Percentiles rank a stretch among this genome's conserved stretches.
phyloP scores from a whole-genome alignment of 495 filamentous ascomycete species.

The Aspergillus mulundensis region DNA sequence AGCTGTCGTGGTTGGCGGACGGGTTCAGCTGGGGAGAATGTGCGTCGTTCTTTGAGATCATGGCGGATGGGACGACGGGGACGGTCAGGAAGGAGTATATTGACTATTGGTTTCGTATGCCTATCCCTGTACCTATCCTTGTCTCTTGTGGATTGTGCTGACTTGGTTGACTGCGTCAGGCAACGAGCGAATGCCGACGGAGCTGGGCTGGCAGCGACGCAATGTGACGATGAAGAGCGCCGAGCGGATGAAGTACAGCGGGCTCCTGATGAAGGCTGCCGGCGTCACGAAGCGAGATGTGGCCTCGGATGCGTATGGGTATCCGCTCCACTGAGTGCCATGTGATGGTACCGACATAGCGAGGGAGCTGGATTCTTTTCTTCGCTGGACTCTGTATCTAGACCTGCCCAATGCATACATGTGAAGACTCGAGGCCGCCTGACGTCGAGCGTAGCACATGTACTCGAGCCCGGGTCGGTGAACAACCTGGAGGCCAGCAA shows the following conservation, averaged over 20 bases:
- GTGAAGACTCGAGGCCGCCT: too few species aligned
- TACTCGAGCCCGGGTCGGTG: too few species aligned
- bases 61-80: slow-evolving; percentile 15
- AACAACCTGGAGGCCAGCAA: too few species aligned
- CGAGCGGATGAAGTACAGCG: slow-evolving; percentile 6
- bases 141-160: too few species aligned
- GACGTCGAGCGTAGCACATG: too few species aligned
- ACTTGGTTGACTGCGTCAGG: background rate
- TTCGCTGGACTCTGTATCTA: too few species aligned
- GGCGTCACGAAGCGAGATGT: background rate
- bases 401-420: too few species aligned
- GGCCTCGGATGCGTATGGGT: background rate
- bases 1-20: slow-evolving; percentile 9
- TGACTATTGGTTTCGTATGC: slow-evolving; percentile 16
- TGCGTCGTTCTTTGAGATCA: slow-evolving; percentile 18
- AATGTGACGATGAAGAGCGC: background rate
- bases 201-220: slow-evolving; percentile 16
- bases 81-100: slow-evolving; percentile 12
- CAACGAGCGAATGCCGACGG: slow-evolving; percentile 15
- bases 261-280: slow-evolving; percentile 4
- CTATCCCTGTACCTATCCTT: too few species aligned
- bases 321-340: too few species aligned
- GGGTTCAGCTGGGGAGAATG: slow-evolving; percentile 18
- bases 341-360: too few species aligned
- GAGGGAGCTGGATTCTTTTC: background rate